A percentile compares a stretch with the other conserved stretches of the same genome.
Evolutionary conservation across 257 asterid species (phyloP).

Genomic region (Anisodus acutangulus): DNA sequence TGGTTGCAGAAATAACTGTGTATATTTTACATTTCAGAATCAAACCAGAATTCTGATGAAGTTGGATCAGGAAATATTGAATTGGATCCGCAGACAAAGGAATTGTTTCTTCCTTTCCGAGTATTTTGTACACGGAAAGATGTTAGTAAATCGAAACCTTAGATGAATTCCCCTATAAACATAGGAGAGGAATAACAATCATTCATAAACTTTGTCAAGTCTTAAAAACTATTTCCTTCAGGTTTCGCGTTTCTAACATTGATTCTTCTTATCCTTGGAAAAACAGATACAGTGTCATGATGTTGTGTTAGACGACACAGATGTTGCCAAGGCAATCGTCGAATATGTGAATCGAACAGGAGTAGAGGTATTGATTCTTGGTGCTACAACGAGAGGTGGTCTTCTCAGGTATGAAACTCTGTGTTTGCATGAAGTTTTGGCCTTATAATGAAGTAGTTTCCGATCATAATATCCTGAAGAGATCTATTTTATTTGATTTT

Average conservation of each 20-base stretch:
- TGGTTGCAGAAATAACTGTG: not conserved
- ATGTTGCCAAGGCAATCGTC: constrained; percentile 61
- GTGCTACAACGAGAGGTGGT: constrained; percentile 69
- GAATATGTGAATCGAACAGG: constrained; percentile 72
- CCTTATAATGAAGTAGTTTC: not conserved
- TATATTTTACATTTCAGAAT: constrained; percentile 45
- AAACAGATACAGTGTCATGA: constrained; percentile 69
- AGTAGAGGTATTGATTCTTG: constrained; percentile 74
- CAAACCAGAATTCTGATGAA: constrained; percentile 50
- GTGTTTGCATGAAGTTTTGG: not conserved
- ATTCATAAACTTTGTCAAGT: not conserved
- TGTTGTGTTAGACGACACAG: constrained; percentile 71
- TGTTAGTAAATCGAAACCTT: constrained; percentile 39
- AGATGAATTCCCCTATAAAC: not conserved
- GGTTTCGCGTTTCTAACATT: not conserved
- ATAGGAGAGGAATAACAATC: not conserved
- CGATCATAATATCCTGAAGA: too few relatives aligned
- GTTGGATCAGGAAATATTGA: constrained; percentile 32
- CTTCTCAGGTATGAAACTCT: constrained; percentile 63
- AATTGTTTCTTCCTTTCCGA: constrained; percentile 76
- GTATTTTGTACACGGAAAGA: constrained; percentile 78
- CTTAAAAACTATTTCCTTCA: not conserved
- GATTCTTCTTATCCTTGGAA: not conserved
- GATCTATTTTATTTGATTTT: not conserved
- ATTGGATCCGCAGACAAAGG: constrained; percentile 55